Evolutionary conservation across 2,329 filamentous ascomycete species (phyloP), one percentile per base, ranked within the genome.

Genomic region (Sporothrix pallida): DNA sequence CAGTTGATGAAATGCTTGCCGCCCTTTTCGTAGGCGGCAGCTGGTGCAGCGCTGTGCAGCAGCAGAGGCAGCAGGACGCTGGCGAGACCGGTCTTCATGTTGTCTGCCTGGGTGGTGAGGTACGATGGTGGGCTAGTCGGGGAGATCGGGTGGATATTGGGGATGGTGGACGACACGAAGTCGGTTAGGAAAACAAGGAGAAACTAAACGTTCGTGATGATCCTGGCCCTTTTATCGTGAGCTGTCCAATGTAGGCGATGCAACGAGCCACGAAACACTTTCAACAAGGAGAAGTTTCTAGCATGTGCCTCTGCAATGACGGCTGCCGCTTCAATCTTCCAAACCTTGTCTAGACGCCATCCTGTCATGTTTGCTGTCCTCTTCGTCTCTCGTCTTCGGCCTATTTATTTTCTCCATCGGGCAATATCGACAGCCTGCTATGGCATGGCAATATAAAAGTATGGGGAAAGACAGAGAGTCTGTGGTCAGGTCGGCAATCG

Each of bases 1-100:
- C 79, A 80, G 77, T 80, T 80, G 56, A 78, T 78, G 48, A 60
- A 76, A 8, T 74, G 75, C 37, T 73, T 73, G 72, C 70, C 70
- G 70, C 13, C 58, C 48, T 65, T 65, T 56, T 72, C 70, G 58
- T 72, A 72, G 15, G 58, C 70, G 4, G 6, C 44, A 8, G 15
- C 48, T 0, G 44, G 60, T 31, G 26, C 10, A 15, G 9, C n/a
- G 12, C 58, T 26, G 44, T 37, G 58, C 58, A 37, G 23, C 26
- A 72, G 26, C 15, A 72, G 48, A 15, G 46, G 48, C 26, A 72
- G 15, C 31, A 63, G 31, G 15, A 20, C 31, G 37, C 60, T 48
- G 23, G 46, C 46, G 23, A 20, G 13, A 8, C 17, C 26, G 5
- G 58, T 26, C 58, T 72, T 72, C 70, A 72, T 72, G 4, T 26